Evolutionary conservation across 345 rosid genomes (phyloP).

Genomic region (Syzygium aqueum): DNA sequence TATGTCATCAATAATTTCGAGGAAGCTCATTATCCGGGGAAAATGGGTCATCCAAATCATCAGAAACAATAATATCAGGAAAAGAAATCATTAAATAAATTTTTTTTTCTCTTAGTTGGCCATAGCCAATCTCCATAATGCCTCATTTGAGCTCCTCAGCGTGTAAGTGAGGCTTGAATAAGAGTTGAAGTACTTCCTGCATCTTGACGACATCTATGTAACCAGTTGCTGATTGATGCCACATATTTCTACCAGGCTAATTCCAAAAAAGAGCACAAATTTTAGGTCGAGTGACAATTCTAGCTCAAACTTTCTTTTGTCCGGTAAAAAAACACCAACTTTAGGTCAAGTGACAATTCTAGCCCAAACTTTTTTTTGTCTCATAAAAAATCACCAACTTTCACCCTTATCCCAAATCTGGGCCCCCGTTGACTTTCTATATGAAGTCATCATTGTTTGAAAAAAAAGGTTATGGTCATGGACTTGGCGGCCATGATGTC

Average conservation of each 20-base stretch:
- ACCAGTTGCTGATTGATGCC: not conserved
- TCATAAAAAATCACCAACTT: too few relatives aligned
- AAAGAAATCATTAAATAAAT: not conserved
- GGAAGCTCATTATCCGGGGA: not conserved
- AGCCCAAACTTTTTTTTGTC: too few relatives aligned
- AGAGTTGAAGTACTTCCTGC: not conserved
- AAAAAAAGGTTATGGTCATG: too few relatives aligned
- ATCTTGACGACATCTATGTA: not conserved
- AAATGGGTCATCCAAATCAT: not conserved
- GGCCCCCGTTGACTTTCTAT: too few relatives aligned
- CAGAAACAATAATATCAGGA: not conserved
- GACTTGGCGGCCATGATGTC: too few relatives aligned
- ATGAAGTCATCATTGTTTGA: too few relatives aligned
- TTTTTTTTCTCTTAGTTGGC: not conserved
- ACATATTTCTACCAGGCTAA: not conserved
- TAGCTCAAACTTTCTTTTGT: too few relatives aligned
- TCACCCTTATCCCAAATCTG: too few relatives aligned
- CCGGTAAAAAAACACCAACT: too few relatives aligned
- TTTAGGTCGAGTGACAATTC: too few relatives aligned
- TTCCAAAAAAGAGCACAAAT: too few relatives aligned
- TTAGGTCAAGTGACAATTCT: too few relatives aligned
- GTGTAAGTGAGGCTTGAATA: not conserved
- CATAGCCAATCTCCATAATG: not conserved
- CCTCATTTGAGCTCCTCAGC: not conserved
- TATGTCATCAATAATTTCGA: not conserved